A percentile compares a stretch with the other conserved stretches of the same genome.
Conservation (phyloP, 441 rosid species). For the Hura crepitans region DNA sequence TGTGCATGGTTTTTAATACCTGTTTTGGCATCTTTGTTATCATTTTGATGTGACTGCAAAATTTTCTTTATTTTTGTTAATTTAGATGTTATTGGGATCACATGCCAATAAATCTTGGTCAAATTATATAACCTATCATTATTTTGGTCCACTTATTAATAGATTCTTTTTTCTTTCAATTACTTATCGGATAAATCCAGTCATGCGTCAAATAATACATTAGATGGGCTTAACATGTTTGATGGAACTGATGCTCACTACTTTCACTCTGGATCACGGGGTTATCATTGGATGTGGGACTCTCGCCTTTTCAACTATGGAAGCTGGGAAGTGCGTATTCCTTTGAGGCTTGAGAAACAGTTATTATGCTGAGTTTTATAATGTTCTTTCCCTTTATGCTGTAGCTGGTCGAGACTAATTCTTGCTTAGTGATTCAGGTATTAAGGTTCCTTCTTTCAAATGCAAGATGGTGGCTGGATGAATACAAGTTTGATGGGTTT, state of each 20-base stretch:
- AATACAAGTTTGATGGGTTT: constrained; percentile 92
- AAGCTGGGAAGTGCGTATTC: constrained; percentile 85
- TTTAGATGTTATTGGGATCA: background rate
- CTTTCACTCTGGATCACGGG: constrained; percentile 84
- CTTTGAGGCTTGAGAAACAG: constrained; percentile 3
- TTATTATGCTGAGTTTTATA: background rate
- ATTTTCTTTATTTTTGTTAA: background rate
- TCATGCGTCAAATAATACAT: constrained; percentile 84
- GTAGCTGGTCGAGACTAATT: constrained; percentile 17
- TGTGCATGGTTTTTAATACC: background rate
- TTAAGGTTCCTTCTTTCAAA: constrained; percentile 86
- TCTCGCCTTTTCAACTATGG: constrained; percentile 98
- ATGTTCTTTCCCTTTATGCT: constrained; percentile 4
- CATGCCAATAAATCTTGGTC: background rate
- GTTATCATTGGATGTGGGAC: constrained; percentile 99
- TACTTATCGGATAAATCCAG: constrained; percentile 32
- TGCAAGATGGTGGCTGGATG: constrained; percentile 99
- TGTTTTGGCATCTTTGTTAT: background rate
- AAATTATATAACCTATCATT: background rate
- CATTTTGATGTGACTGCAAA: background rate
- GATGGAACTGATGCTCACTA: constrained; percentile 96
- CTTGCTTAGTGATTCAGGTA: constrained; percentile 48
- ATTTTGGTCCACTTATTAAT: background rate
- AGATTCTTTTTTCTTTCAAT: constrained; percentile 3
- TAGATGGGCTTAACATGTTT: constrained; percentile 96